Evolutionary conservation across 2,329 filamentous ascomycete genomes (phyloP).

Genomic region (Seiridium unicorne): DNA sequence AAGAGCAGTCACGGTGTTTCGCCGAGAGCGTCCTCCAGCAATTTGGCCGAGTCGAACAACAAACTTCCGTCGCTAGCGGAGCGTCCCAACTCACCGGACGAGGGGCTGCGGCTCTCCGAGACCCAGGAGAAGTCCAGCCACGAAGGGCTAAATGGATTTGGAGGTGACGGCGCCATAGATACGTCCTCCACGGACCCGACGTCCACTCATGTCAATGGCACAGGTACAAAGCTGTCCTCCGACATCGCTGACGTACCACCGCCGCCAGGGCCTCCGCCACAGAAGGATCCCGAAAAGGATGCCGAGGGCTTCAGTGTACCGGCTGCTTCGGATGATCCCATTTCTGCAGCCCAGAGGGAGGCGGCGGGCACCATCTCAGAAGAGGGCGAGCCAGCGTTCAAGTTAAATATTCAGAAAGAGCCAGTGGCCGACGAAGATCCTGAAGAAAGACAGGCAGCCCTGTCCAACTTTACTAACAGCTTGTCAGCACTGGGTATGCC

Average conservation of each 20-base stretch:
- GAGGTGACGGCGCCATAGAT: constrained; percentile 32
- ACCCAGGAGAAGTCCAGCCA: constrained; percentile 32
- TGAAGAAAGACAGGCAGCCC: constrained; percentile 68
- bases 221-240: constrained; percentile 24
- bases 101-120: constrained; percentile 26
- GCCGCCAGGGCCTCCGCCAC: constrained; percentile 49
- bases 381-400: constrained; percentile 67
- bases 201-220: constrained; percentile 46
- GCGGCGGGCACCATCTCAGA: constrained; percentile 44
- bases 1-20: constrained; percentile 66
- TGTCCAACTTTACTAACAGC: constrained; percentile 74
- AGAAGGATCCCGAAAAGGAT: constrained; percentile 55
- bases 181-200: constrained; percentile 28
- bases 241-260: constrained; percentile 52
- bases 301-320: constrained; percentile 77
- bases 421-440: constrained; percentile 78
- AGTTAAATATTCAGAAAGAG: constrained; percentile 75
- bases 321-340: constrained; percentile 58
- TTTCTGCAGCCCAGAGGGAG: constrained; percentile 72
- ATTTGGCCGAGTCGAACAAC: constrained; percentile 52
- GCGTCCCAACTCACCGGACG: constrained; percentile 42
- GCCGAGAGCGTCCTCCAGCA: constrained; percentile 57
- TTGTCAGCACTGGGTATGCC: constrained; percentile 64
- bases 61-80: constrained; percentile 58
- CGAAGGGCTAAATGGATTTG: constrained; percentile 44